Percentiles rank a stretch among this genome's conserved stretches.
Conservation (phyloP, 164 flowering plant species). For the Nymphaea colorata region DNA sequence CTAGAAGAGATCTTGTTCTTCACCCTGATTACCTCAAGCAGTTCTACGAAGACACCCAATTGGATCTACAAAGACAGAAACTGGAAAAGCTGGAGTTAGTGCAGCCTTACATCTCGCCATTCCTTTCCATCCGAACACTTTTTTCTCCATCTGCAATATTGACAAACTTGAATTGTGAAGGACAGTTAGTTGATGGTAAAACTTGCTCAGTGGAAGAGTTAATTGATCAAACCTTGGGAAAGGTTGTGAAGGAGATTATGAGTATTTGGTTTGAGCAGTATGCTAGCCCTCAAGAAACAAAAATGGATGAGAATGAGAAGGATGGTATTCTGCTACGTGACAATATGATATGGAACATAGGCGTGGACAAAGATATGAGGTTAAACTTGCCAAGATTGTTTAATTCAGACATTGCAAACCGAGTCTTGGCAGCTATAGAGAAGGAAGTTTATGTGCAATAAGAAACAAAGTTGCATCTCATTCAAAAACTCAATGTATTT, state of each 20-base stretch:
- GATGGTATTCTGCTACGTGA: conserved; percentile 37
- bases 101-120: conserved; percentile 43
- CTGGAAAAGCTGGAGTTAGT: conserved; percentile 33
- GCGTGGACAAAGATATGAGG: conserved; percentile 58
- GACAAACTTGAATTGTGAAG: conserved; percentile 27
- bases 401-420: conserved; percentile 42
- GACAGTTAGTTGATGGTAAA: background rate
- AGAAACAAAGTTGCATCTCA: background rate
- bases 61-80: conserved; percentile 35
- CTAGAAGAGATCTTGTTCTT: conserved; percentile 59
- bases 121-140: conserved; percentile 41
- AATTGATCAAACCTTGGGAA: conserved; percentile 19
- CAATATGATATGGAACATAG: conserved; percentile 29
- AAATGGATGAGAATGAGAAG: conserved; percentile 34
- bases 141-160: conserved; percentile 55
- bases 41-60: conserved; percentile 51
- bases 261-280: conserved; percentile 47
- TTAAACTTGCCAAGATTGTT: conserved; percentile 64
- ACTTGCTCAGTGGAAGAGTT: conserved; percentile 35
- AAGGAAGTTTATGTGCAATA: conserved; percentile 7
- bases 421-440: conserved; percentile 36
- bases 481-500: too few relatives aligned
- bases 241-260: conserved; percentile 34
- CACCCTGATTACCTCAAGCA: conserved; percentile 52
- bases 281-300: conserved; percentile 15